Percentiles rank a stretch among this genome's conserved stretches.
Conservation (phyloP, 345 rosid genomes). For the Brassica nigra region DNA sequence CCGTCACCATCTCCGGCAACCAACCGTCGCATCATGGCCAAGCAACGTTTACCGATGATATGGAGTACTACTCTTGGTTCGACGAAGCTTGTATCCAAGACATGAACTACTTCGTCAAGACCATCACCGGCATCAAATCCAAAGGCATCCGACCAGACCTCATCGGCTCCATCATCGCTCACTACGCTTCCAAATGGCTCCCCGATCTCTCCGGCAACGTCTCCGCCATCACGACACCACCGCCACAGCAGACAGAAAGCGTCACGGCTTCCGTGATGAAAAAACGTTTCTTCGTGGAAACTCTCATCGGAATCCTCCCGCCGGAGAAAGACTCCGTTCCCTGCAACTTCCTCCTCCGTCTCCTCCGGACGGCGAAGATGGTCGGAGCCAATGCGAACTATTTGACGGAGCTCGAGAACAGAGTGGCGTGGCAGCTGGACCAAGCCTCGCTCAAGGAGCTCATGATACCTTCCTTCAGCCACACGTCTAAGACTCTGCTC, state of each 20-base stretch:
- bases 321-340: constrained; percentile 82
- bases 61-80: constrained; percentile 50
- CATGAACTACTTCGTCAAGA: constrained; percentile 87
- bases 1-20: constrained; percentile 37
- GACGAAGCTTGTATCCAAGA: constrained; percentile 87
- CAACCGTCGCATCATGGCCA: constrained; percentile 8
- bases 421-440: constrained; percentile 82
- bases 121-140: constrained; percentile 74
- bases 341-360: constrained; percentile 82
- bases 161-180: constrained; percentile 82
- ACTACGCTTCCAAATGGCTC: constrained; percentile 88
- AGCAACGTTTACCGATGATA: constrained; percentile 32
- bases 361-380: constrained; percentile 81
- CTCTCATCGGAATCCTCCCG: constrained; percentile 74
- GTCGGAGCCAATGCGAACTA: constrained; percentile 61
- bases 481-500: constrained; percentile 65
- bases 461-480: constrained; percentile 88
- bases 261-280: constrained; percentile 69
- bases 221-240: constrained; percentile 7
- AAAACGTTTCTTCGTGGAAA: constrained; percentile 78
- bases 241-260: constrained; percentile 44
- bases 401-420: constrained; percentile 70
- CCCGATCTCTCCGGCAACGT: constrained; percentile 65
- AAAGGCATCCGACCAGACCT: constrained; percentile 84
- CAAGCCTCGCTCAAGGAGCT: constrained; percentile 85